phyloP scores from a whole-genome alignment of 129 eudicot genomes.

The Artemisia annua region DNA sequence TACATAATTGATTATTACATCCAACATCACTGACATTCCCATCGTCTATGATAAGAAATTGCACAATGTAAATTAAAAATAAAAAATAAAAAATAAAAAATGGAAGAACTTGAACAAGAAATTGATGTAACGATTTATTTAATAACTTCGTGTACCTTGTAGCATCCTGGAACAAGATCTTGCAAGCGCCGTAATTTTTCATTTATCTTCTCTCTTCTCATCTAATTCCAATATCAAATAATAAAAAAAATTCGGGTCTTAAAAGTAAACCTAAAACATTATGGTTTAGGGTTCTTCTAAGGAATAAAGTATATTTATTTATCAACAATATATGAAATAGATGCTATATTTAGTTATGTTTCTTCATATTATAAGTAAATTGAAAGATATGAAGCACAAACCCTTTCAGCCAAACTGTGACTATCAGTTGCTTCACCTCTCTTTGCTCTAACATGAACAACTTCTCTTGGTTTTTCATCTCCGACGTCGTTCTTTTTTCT shows the following conservation, averaged over 20 bases:
- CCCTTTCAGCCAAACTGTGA: constrained; percentile 97
- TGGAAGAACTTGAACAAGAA: not conserved
- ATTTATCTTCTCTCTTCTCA: constrained; percentile 81
- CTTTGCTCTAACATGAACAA: constrained; percentile 94
- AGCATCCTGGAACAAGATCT: constrained; percentile 93
- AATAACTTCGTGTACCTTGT: constrained; percentile 49
- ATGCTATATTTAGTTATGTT: not conserved
- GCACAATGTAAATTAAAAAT: not conserved
- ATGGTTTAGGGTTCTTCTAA: not conserved
- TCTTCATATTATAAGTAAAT: constrained; percentile 8
- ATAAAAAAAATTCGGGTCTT: not conserved
- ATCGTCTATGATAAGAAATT: constrained; percentile 51
- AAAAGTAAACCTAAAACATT: not conserved
- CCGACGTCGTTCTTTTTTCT: constrained; percentile 55
- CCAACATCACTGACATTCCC: constrained; percentile 98
- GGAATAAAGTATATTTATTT: not conserved
- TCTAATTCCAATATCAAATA: constrained; percentile 30
- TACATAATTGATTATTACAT: constrained; percentile 81
- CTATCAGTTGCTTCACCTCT: constrained; percentile 99
- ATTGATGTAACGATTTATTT: not conserved
- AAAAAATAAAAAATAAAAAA: too few species aligned
- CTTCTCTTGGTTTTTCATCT: constrained; percentile 61
- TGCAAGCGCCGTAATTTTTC: constrained; percentile 76
- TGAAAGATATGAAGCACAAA: constrained; percentile 29
- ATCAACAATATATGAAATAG: not conserved